These are phyloP conservation scores for Apostasia ramifera DNA, from an alignment of 106 monocot species.

Conservation along the genomic window DNA sequence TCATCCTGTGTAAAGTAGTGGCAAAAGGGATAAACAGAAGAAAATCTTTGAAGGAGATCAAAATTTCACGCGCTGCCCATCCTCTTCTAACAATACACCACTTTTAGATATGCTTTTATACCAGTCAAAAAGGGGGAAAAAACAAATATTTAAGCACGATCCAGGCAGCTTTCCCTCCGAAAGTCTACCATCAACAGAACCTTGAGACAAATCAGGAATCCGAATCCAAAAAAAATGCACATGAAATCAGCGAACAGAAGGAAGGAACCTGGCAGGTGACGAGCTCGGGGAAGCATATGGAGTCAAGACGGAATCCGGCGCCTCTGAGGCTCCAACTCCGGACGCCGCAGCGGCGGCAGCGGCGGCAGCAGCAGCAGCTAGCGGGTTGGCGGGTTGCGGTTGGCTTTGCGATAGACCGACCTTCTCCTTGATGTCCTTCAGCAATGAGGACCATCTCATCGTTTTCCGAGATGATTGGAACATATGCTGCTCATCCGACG, in stretches of 20 bases:
- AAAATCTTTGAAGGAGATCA: too few relatives aligned
- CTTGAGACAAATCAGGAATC: not conserved
- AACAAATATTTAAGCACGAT: not conserved
- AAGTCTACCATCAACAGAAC: not conserved
- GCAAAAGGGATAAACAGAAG: too few relatives aligned
- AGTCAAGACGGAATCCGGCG: slow-evolving; percentile 14
- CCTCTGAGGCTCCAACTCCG: slow-evolving; percentile 11
- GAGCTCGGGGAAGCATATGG: slow-evolving; percentile 21
- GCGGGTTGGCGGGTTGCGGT: slow-evolving; percentile 20
- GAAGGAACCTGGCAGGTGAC: slow-evolving; percentile 46
- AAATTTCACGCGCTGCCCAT: too few relatives aligned
- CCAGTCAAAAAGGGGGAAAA: not conserved
- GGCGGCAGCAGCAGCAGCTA: slow-evolving; percentile 2
- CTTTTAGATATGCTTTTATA: too few relatives aligned
- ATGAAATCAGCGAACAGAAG: not conserved
- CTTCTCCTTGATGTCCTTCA: slow-evolving; percentile 90
- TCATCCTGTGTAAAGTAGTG: too few relatives aligned
- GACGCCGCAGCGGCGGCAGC: slow-evolving; percentile 9
- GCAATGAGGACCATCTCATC: slow-evolving; percentile 92
- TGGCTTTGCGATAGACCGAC: slow-evolving; percentile 42
- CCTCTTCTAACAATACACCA: too few relatives aligned
- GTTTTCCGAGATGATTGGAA: slow-evolving; percentile 48
- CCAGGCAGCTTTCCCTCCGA: not conserved
- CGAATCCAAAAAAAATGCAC: slow-evolving; percentile 1
- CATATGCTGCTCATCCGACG: slow-evolving; percentile 31